These are phyloP conservation scores for Pythium graminicola DNA, from an alignment of 352 stramenopile species.

Conservation along the genomic window DNA sequence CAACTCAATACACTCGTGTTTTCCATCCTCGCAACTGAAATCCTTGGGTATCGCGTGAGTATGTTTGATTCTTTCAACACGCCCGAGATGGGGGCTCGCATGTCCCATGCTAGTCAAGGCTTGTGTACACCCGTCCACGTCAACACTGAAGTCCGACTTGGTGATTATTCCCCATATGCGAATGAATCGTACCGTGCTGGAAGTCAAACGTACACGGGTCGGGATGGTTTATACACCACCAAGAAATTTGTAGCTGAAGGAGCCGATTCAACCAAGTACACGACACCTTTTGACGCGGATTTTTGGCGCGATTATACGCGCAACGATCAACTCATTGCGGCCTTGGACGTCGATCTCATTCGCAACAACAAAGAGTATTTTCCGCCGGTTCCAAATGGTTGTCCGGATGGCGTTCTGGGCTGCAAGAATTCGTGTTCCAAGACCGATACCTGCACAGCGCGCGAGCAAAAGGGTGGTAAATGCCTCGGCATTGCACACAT, in stretches of 20 bases:
- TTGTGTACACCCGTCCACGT: constrained; percentile 31
- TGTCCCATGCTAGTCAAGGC: constrained; percentile 21
- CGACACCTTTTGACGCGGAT: constrained; percentile 19
- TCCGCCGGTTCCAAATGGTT: constrained; percentile 21
- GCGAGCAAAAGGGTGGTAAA: constrained; percentile 23
- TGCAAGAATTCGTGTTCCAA: constrained; percentile 36
- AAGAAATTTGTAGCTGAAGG: constrained; percentile 25
- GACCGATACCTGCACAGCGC: constrained; percentile 27
- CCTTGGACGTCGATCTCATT: constrained; percentile 6
- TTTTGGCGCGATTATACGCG: constrained; percentile 39
- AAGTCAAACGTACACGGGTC: constrained; percentile 26
- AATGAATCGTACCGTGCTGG: constrained; percentile 27
- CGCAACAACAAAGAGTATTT: constrained; percentile 29
- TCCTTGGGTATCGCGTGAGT: constrained; percentile 9
- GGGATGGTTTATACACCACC: constrained; percentile 36
- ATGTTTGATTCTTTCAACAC: constrained; percentile 1
- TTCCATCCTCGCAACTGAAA: constrained; percentile 25
- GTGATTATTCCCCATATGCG: constrained; percentile 16
- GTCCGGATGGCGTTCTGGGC: constrained; percentile 25
- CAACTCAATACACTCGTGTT: constrained; percentile 25
- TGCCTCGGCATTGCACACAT: constrained; percentile 39
- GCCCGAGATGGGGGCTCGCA: constrained; percentile 18
- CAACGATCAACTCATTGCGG: constrained; percentile 27
- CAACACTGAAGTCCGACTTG: constrained; percentile 34
- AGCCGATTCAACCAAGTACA: constrained; percentile 9